These are phyloP conservation scores for Lepiota brunneoincarnata DNA, from an alignment of 768 basidiomycete genomes.

Conservation along the genomic window DNA sequence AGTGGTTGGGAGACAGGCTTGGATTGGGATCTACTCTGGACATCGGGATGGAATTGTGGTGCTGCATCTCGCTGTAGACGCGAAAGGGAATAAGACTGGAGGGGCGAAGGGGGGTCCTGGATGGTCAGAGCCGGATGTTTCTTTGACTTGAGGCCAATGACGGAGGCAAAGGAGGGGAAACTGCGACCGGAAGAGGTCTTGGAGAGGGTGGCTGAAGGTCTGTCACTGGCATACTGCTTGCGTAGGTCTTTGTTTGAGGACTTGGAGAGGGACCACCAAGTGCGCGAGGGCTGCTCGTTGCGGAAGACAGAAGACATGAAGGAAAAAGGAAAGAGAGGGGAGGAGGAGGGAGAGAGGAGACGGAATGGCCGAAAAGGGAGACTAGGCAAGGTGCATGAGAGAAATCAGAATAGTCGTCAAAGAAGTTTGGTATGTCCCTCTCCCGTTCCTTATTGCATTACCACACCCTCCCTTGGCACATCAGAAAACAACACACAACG, in stretches of 20 bases:
- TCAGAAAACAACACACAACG: slow-evolving; percentile 5
- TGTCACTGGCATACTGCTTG: slow-evolving; percentile 27
- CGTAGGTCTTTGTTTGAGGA: slow-evolving; percentile 28
- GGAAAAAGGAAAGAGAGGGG: slow-evolving; percentile 13
- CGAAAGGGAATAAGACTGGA: slow-evolving; percentile 17
- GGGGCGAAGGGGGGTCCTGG: slow-evolving; percentile 40
- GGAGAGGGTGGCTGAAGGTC: slow-evolving; percentile 22
- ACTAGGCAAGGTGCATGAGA: slow-evolving; percentile 14
- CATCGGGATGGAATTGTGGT: slow-evolving; percentile 20
- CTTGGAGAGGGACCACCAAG: slow-evolving; percentile 45
- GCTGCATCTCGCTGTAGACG: slow-evolving; percentile 17
- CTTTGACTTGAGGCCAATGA: slow-evolving; percentile 63
- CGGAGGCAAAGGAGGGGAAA: slow-evolving; percentile 50
- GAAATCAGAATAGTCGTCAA: slow-evolving; percentile 7
- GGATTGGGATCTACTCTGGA: slow-evolving; percentile 41
- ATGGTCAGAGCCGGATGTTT: slow-evolving; percentile 53
- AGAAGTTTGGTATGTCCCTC: not conserved
- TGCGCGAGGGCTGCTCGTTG: slow-evolving; percentile 32
- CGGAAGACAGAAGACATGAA: slow-evolving; percentile 33
- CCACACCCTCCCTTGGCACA: slow-evolving; percentile 7
- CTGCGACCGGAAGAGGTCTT: slow-evolving; percentile 30
- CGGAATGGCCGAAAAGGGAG: slow-evolving; percentile 14
- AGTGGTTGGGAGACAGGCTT: slow-evolving; percentile 58
- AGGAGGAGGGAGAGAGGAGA: slow-evolving; percentile 19
- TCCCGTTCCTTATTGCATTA: not conserved